A percentile compares a stretch with the other conserved stretches of the same genome.
These are phyloP conservation scores for Paxillus involutus DNA, from an alignment of 768 basidiomycete species.

Conservation along the genomic window DNA sequence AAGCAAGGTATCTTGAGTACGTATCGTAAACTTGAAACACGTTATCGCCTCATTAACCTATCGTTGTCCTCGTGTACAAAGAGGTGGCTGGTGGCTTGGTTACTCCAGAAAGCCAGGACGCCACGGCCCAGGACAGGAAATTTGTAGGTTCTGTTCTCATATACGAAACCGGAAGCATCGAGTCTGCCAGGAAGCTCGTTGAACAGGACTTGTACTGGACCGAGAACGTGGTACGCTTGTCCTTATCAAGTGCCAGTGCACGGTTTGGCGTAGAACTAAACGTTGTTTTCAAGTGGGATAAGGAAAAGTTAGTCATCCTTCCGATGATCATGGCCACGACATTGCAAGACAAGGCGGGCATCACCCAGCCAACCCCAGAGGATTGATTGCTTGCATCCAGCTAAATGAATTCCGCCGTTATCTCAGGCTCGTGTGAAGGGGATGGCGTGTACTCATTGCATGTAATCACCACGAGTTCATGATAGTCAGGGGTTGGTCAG, in stretches of 20 bases:
- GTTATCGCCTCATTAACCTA: constrained; percentile 7
- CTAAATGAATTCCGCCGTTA: neutral
- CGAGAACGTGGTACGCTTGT: constrained; percentile 39
- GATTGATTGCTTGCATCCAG: constrained; percentile 8
- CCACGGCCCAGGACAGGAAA: constrained; percentile 47
- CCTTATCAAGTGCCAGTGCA: neutral
- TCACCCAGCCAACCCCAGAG: constrained; percentile 23
- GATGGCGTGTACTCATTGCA: neutral
- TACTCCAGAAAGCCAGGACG: constrained; percentile 55
- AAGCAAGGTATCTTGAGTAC: constrained; percentile 50
- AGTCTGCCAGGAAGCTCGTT: constrained; percentile 39
- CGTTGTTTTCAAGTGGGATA: constrained; percentile 50
- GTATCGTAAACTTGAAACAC: constrained; percentile 20
- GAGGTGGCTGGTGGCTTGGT: constrained; percentile 59
- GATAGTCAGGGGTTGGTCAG: neutral
- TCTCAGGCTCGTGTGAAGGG: neutral
- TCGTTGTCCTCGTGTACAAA: constrained; percentile 2
- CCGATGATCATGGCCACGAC: constrained; percentile 44
- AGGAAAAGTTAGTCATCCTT: constrained; percentile 49
- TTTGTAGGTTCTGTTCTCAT: constrained; percentile 62
- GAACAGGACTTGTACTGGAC: constrained; percentile 46
- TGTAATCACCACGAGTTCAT: neutral
- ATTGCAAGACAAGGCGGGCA: constrained; percentile 23
- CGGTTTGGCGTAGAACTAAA: neutral
- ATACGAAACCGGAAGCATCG: constrained; percentile 52